phyloP scores from a whole-genome alignment of 108 stramenopile species.

The Parietichytrium sp. region DNA sequence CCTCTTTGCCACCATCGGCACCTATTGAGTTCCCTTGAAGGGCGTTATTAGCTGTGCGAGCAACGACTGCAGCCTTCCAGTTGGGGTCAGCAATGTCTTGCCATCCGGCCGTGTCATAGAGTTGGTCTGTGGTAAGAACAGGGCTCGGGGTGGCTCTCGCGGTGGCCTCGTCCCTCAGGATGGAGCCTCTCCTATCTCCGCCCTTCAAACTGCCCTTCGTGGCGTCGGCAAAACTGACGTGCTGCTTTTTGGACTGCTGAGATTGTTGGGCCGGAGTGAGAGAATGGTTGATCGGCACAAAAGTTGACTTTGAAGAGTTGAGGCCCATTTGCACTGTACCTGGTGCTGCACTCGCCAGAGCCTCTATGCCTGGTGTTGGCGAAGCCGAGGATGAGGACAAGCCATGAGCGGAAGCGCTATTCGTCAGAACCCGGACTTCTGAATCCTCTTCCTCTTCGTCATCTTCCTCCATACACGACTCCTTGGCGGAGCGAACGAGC shows the following conservation, averaged over 20 bases:
- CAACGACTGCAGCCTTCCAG: neutral
- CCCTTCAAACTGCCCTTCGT: too few relatives aligned
- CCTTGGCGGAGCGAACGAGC: constrained; percentile 3
- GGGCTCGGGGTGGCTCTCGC: constrained; percentile 27
- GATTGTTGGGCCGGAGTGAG: neutral
- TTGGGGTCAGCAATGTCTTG: constrained; percentile 19
- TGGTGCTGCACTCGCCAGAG: neutral
- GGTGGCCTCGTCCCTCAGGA: neutral
- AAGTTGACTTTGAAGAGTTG: neutral
- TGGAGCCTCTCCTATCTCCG: neutral
- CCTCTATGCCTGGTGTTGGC: too few relatives aligned
- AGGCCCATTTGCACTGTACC: constrained; percentile 28
- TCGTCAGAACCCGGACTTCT: too few relatives aligned
- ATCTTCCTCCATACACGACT: neutral
- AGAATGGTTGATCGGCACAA: neutral
- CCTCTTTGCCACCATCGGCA: too few relatives aligned
- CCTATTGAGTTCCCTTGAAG: too few relatives aligned
- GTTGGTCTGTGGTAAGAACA: constrained; percentile 15
- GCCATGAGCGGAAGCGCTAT: too few relatives aligned
- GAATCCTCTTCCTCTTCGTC: constrained; percentile 11
- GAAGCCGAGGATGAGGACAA: too few relatives aligned
- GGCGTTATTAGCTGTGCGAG: neutral
- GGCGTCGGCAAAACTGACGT: neutral
- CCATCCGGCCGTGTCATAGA: constrained; percentile 37
- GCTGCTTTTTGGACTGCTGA: neutral